Conservation (phyloP, 768 basidiomycete genomes). For the Mycena polygramma region DNA sequence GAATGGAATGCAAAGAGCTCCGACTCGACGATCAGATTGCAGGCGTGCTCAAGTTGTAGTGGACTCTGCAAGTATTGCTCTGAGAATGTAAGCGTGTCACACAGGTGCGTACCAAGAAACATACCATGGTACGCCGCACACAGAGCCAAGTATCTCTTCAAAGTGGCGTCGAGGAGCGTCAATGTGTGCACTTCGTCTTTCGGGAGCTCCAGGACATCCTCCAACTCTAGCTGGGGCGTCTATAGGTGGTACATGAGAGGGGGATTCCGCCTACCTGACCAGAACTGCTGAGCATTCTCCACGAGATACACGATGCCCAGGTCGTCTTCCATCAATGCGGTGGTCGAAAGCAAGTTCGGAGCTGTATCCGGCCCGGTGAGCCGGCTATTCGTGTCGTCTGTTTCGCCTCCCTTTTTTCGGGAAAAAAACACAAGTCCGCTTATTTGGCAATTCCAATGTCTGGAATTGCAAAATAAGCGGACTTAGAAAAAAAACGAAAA, state of each 20-base stretch:
- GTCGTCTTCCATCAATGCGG: conserved; percentile 64
- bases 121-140: conserved; percentile 90
- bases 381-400: too few species aligned
- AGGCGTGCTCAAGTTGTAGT: conserved; percentile 88
- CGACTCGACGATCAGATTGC: conserved; percentile 79
- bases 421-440: too few species aligned
- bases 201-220: conserved; percentile 81
- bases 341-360: too few species aligned
- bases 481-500: too few species aligned
- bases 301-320: conserved; percentile 88
- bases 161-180: conserved; percentile 79
- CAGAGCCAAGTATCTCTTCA: conserved; percentile 82
- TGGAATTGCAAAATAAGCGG: too few species aligned
- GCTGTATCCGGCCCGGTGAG: too few species aligned
- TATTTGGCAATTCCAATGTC: too few species aligned
- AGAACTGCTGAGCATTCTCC: conserved; percentile 88
- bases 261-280: conserved; percentile 76
- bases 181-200: conserved; percentile 74
- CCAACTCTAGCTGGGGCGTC: conserved; percentile 73
- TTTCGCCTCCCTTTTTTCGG: too few species aligned
- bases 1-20: conserved; percentile 94
- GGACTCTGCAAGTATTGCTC: conserved; percentile 91
- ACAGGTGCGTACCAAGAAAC: conserved; percentile 40
- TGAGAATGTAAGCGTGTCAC: conserved; percentile 34
- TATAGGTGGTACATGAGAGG: conserved; percentile 7